phyloP scores from a whole-genome alignment of 371 early-diverging fungal species.

The Vairimorpha ceranae region DNA sequence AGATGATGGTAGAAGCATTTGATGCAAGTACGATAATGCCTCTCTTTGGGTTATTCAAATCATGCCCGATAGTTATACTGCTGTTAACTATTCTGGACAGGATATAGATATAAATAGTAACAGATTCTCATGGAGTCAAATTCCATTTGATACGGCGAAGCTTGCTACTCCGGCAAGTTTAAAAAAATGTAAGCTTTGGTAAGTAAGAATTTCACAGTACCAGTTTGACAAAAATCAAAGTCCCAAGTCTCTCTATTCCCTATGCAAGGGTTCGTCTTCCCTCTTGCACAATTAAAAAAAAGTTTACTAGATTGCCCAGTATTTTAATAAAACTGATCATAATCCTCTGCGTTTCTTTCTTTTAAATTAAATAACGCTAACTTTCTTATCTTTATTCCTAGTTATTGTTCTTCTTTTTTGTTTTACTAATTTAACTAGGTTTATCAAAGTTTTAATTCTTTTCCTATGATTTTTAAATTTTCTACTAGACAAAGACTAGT shows the following conservation, averaged over 20 bases:
- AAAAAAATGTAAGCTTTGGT: neutral
- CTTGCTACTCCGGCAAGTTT: neutral
- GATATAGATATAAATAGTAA: neutral
- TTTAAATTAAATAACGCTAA: too few relatives aligned
- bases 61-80: neutral
- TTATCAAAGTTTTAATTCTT: too few relatives aligned
- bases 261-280: neutral
- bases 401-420: too few relatives aligned
- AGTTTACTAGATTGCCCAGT: too few relatives aligned
- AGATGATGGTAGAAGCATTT: neutral
- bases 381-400: too few relatives aligned
- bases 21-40: neutral
- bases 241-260: neutral
- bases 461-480: too few relatives aligned
- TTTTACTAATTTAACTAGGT: too few relatives aligned
- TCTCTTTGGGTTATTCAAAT: neutral
- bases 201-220: neutral
- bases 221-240: neutral
- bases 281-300: neutral
- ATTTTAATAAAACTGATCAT: too few relatives aligned
- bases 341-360: too few relatives aligned
- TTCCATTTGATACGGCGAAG: neutral
- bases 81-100: neutral
- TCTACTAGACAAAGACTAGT: too few relatives aligned
- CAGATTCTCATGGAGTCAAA: neutral